Percentiles rank a stretch among this genome's conserved stretches.
These are phyloP conservation scores for Penicillium canescens DNA, from an alignment of 495 filamentous ascomycete genomes.

Conservation along the genomic window DNA sequence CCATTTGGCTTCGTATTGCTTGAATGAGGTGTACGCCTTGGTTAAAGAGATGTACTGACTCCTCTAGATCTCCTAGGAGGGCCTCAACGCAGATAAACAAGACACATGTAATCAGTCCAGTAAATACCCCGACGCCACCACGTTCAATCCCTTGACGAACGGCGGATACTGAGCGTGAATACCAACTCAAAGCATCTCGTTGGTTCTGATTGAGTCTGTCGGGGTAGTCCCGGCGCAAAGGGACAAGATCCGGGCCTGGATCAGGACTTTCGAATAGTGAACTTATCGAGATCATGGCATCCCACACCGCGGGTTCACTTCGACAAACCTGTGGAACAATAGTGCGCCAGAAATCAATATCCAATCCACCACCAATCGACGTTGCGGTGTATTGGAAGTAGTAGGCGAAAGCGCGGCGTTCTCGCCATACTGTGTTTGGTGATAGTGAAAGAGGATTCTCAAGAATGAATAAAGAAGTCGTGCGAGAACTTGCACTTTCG, in stretches of 20 bases:
- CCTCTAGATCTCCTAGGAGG: constrained; percentile 39
- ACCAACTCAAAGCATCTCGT: constrained; percentile 40
- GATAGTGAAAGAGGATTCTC: constrained; percentile 19
- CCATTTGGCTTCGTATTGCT: constrained; percentile 26
- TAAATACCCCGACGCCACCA: constrained; percentile 29
- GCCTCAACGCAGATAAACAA: constrained; percentile 62
- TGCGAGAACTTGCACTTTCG: constrained; percentile 6
- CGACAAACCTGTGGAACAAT: constrained; percentile 57
- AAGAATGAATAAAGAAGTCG: background rate
- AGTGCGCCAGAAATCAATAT: constrained; percentile 56
- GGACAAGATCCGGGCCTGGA: constrained; percentile 12
- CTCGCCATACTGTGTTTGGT: constrained; percentile 32
- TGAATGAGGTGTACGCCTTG: constrained; percentile 38
- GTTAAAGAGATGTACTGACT: constrained; percentile 33
- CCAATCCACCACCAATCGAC: constrained; percentile 44
- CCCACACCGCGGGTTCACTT: constrained; percentile 57
- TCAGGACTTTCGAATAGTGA: constrained; percentile 48
- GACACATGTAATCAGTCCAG: constrained; percentile 52
- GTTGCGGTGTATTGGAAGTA: constrained; percentile 35
- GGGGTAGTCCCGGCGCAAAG: constrained; percentile 13
- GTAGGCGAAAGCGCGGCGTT: constrained; percentile 43
- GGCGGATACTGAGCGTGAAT: constrained; percentile 47
- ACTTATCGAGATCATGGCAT: constrained; percentile 57
- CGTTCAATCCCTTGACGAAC: constrained; percentile 47
- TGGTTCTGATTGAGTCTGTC: constrained; percentile 42